Conservation (phyloP, 2,329 filamentous ascomycete genomes). For the Tolypocladium pustulatum region DNA sequence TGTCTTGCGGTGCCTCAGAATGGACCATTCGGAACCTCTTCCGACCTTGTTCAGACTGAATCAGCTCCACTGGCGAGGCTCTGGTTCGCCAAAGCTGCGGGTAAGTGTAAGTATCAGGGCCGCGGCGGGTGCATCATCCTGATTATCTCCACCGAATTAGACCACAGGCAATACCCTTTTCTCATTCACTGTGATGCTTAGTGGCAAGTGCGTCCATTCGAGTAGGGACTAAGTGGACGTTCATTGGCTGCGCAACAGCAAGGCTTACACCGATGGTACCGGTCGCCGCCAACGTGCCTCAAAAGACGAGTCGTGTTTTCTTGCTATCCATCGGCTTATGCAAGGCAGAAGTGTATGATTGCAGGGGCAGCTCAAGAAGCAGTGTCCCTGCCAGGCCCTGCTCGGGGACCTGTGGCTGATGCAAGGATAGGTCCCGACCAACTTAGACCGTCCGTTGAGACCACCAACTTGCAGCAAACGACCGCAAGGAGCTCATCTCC, state of each 20-base stretch:
- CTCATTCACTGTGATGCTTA: neutral
- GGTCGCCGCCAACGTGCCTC: neutral
- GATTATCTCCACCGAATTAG: too few relatives aligned
- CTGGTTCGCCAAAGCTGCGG: neutral
- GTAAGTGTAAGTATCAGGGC: too few relatives aligned
- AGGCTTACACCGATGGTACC: neutral
- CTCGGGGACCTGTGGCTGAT: neutral
- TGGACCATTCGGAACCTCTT: neutral
- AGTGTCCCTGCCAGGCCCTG: neutral
- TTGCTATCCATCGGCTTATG: neutral
- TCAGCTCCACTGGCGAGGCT: neutral
- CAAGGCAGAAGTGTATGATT: neutral
- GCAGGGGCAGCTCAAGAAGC: neutral
- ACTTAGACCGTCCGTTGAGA: neutral
- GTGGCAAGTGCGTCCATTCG: too few relatives aligned
- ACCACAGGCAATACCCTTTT: neutral
- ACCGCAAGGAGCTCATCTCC: neutral
- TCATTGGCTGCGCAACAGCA: neutral
- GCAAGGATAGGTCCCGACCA: neutral
- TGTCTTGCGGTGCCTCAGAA: neutral
- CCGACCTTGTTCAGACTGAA: neutral
- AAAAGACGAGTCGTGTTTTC: neutral
- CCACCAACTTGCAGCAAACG: neutral
- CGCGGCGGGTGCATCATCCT: neutral
- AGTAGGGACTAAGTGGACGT: neutral